Percentiles rank a stretch among this genome's conserved stretches.
These are phyloP conservation scores for Penicillium dipodomyicola DNA, from an alignment of 495 filamentous ascomycete genomes.

Conservation along the genomic window DNA sequence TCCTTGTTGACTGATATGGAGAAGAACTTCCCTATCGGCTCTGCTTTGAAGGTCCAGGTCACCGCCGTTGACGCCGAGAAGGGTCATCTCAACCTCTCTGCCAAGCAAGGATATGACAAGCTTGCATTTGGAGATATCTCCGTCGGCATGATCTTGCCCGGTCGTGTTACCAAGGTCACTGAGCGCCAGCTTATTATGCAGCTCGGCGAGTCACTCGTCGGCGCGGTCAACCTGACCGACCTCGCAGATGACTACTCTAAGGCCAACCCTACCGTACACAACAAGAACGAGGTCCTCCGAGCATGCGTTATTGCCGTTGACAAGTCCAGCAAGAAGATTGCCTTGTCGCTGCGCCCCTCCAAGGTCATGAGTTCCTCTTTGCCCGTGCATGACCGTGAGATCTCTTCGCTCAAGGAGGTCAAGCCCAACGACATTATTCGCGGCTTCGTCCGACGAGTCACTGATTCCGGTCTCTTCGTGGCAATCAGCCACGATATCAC, in stretches of 20 bases:
- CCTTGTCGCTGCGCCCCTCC: constrained; percentile 80
- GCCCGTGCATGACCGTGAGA: constrained; percentile 76
- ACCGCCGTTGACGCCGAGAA: constrained; percentile 69
- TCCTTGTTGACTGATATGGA: constrained; percentile 69
- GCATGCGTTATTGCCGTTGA: constrained; percentile 82
- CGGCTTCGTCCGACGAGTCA: constrained; percentile 84
- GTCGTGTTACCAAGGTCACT: constrained; percentile 79
- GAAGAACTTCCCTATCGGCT: constrained; percentile 86
- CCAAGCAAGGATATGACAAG: constrained; percentile 54
- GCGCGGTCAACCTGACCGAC: constrained; percentile 72
- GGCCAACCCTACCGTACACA: constrained; percentile 63
- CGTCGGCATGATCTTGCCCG: constrained; percentile 75
- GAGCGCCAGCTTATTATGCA: constrained; percentile 81
- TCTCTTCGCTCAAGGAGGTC: constrained; percentile 64
- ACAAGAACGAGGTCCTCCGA: constrained; percentile 80
- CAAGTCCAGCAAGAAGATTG: constrained; percentile 74
- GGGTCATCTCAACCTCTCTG: constrained; percentile 77
- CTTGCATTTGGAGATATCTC: constrained; percentile 67
- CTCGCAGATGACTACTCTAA: constrained; percentile 80
- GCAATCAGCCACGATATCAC: constrained; percentile 73
- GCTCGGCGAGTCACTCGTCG: constrained; percentile 72
- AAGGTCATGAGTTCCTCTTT: constrained; percentile 83
- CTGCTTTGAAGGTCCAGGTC: constrained; percentile 75
- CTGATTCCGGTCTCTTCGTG: constrained; percentile 84
- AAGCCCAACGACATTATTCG: constrained; percentile 77